Evolutionary conservation across 2,329 filamentous ascomycete genomes (phyloP).

Genomic region (Fusarium clavum): DNA sequence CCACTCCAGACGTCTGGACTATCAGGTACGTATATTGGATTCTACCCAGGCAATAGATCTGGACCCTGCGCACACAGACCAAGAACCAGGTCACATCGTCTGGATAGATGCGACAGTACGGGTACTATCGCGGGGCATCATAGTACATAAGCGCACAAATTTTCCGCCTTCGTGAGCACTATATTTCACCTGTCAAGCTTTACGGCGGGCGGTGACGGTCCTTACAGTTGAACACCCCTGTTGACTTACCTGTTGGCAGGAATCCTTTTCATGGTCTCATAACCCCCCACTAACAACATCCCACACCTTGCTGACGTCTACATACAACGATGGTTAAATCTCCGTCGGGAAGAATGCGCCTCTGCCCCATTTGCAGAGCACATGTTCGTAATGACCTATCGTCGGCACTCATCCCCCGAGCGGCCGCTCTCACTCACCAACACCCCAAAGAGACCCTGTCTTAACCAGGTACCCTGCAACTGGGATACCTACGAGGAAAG

Average conservation of each 20-base stretch:
- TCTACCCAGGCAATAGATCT: conserved; percentile 32
- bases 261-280: conserved; percentile 9
- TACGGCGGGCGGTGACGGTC: conserved; percentile 13
- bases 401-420: conserved; percentile 22
- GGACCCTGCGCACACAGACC: conserved; percentile 29
- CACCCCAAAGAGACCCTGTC: conserved; percentile 17
- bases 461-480: conserved; percentile 32
- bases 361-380: conserved; percentile 10
- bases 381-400: conserved; percentile 9
- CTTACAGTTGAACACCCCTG: conserved; percentile 20
- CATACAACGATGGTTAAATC: conserved; percentile 29
- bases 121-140: conserved; percentile 43
- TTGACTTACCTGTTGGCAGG: conserved; percentile 18
- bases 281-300: conserved; percentile 11
- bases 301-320: conserved; percentile 28
- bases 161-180: conserved; percentile 32
- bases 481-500: conserved; percentile 27
- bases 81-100: conserved; percentile 38
- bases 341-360: conserved; percentile 24
- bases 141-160: conserved; percentile 43
- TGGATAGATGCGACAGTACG: conserved; percentile 46
- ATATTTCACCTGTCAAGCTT: conserved; percentile 21
- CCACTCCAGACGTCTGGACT: conserved; percentile 11
- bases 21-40: conserved; percentile 16
- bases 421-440: conserved; percentile 33